Evolutionary conservation across 1,284 basidiomycete genomes (phyloP), one percentile per base, ranked within the genome.

Genomic region (Trichosporon ovoides): DNA sequence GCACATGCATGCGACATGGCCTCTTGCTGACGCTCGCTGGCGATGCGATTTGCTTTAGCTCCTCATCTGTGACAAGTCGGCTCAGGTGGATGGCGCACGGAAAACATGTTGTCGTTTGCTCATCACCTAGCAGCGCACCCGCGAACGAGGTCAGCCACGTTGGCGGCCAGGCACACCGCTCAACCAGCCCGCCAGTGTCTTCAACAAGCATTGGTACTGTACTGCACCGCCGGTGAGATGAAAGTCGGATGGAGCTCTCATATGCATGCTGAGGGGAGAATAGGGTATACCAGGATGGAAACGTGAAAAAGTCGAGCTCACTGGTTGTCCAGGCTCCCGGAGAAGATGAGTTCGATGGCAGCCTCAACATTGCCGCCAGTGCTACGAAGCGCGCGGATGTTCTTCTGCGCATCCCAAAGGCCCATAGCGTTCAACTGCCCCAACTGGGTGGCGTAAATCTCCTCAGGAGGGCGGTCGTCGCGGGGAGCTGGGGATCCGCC

Each of bases 321-420:
- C 38, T 54, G 33, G 55, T 57, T 53, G 52, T 69, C 72, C n/a
- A 74, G 50, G 58, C 72, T 70, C 1, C 89, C 89, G 48, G 81
- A 78, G 60, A 95, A 82, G 65, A 95, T 91, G 71, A 94, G 91
- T 78, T 94, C 91, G 67, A 95, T 89, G 37, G 91, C 91, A 24
- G 86, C 83, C 72, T 93, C 84, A 31, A 95, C 89, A 69, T 93
- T 92, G 6, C 91, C 91, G 19, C 85, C 91, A 0, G 90, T 93
- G 49, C 88, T 88, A 28, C 90, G 81, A 55, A 95, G 78, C 10
- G 91, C 91, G 18, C 90, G 82, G n/a, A 95, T 81, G 71, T 95
- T 95, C 81, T 93, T 90, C 51, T 83, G 75, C 11, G 90, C 89
- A 62, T 93, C 89, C 77, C 89, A 87, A 65, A 94, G 72, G 83